Evolutionary conservation across 148 eudicot species (phyloP).

Genomic region (Euryodendron excelsum): DNA sequence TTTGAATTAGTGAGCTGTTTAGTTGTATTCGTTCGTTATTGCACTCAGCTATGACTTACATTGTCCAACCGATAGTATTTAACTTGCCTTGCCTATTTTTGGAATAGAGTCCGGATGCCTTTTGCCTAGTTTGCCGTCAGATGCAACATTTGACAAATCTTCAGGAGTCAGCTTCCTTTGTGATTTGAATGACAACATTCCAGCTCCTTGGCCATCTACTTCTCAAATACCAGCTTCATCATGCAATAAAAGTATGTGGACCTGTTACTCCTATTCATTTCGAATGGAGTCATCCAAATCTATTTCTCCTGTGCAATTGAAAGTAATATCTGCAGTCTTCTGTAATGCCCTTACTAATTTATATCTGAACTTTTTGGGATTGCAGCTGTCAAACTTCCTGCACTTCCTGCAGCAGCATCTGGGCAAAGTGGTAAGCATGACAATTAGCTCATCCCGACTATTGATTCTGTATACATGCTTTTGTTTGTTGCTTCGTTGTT

Average conservation of each 20-base stretch:
- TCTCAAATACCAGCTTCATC: slow-evolving; percentile 63
- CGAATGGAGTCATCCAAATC: background rate
- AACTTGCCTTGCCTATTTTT: slow-evolving; percentile 4
- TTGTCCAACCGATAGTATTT: background rate
- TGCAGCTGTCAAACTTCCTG: slow-evolving; percentile 80
- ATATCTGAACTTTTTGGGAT: background rate
- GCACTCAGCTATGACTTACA: background rate
- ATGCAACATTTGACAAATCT: slow-evolving; percentile 61
- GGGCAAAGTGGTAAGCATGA: slow-evolving; percentile 35
- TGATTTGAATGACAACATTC: slow-evolving; percentile 88
- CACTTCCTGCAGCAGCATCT: slow-evolving; percentile 93
- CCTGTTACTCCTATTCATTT: background rate
- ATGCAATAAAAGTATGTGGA: slow-evolving; percentile 72
- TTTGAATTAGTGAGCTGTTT: too few relatives aligned
- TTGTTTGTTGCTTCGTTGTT: background rate
- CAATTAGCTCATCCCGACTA: background rate
- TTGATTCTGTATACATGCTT: background rate
- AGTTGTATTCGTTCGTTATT: too few relatives aligned
- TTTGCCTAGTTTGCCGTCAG: slow-evolving; percentile 89
- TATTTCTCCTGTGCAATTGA: background rate
- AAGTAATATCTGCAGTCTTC: background rate
- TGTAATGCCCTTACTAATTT: slow-evolving; percentile 7
- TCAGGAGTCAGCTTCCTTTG: slow-evolving; percentile 78
- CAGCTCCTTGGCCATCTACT: slow-evolving; percentile 91
- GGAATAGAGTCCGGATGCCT: slow-evolving; percentile 79